Evolutionary conservation across 495 filamentous ascomycete genomes (phyloP).

Genomic region (Trichoderma virens): DNA sequence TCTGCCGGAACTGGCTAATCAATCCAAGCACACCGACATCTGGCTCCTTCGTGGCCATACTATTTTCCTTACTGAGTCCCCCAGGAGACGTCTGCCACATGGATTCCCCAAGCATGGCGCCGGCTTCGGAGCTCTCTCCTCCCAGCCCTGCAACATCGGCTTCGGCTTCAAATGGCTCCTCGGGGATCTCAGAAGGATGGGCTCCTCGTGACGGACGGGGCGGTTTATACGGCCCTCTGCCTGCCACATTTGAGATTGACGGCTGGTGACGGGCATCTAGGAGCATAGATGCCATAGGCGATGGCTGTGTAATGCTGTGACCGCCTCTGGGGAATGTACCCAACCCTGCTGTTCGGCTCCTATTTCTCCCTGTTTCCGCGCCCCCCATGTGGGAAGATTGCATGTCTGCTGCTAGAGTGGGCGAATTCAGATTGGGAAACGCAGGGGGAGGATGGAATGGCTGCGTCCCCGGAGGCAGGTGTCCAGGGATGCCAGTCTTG

Average conservation of each 20-base stretch:
- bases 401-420: conserved; percentile 49
- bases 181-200: conserved; percentile 40
- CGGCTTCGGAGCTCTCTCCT: conserved; percentile 49
- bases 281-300: conserved; percentile 64
- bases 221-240: conserved; percentile 35
- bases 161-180: conserved; percentile 36
- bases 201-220: conserved; percentile 33
- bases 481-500: conserved; percentile 41
- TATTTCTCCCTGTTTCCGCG: conserved; percentile 28
- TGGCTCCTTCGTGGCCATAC: conserved; percentile 29
- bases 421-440: conserved; percentile 64
- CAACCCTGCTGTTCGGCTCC: conserved; percentile 18
- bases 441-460: conserved; percentile 73
- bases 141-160: conserved; percentile 27
- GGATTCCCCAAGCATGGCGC: conserved; percentile 40
- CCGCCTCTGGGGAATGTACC: conserved; percentile 25
- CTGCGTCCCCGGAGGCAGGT: conserved; percentile 39
- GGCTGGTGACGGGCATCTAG: conserved; percentile 86
- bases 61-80: conserved; percentile 34
- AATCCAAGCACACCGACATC: conserved; percentile 70
- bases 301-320: conserved; percentile 30
- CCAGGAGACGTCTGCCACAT: conserved; percentile 45
- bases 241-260: conserved; percentile 38
- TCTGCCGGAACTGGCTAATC: conserved; percentile 86
- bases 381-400: conserved; percentile 41